A percentile compares a stretch with the other conserved stretches of the same genome.
Conservation (phyloP, 177 flowering plant species). For the Vitis hybrid region DNA sequence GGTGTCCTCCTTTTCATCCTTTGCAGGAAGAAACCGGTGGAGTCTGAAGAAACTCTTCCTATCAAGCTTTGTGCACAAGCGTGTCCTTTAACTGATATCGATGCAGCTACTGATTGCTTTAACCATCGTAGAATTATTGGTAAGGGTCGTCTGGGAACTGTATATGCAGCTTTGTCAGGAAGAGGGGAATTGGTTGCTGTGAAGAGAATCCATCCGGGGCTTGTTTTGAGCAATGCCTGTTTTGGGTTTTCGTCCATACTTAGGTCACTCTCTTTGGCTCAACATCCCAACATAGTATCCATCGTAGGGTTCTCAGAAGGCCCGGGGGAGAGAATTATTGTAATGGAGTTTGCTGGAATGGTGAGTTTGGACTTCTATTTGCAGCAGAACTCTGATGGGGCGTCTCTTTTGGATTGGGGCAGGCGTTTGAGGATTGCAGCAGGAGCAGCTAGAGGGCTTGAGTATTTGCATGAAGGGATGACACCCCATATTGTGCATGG, state of each 20-base stretch:
- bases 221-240: conserved; percentile 62
- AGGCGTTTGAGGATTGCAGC: conserved; percentile 55
- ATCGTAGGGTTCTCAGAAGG: conserved; percentile 72
- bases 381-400: conserved; percentile 43
- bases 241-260: conserved; percentile 53
- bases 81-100: conserved; percentile 44
- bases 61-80: conserved; percentile 32
- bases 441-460: conserved; percentile 65
- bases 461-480: conserved; percentile 62
- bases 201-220: conserved; percentile 58
- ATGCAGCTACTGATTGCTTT: conserved; percentile 73
- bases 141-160: conserved; percentile 61
- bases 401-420: conserved; percentile 51
- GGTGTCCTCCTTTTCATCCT: conserved; percentile 32
- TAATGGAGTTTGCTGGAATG: conserved; percentile 57
- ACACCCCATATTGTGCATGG: conserved; percentile 67
- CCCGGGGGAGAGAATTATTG: conserved; percentile 77
- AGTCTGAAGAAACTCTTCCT: conserved; percentile 29
- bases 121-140: conserved; percentile 56
- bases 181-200: conserved; percentile 46
- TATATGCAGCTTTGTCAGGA: conserved; percentile 47
- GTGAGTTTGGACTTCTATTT: conserved; percentile 63
- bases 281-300: conserved; percentile 69
- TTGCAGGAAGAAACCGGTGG: conserved; percentile 32
- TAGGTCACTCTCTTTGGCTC: conserved; percentile 55